Evolutionary conservation across 2,329 filamentous ascomycete genomes (phyloP).

Genomic region (Lachnellula willkommii): DNA sequence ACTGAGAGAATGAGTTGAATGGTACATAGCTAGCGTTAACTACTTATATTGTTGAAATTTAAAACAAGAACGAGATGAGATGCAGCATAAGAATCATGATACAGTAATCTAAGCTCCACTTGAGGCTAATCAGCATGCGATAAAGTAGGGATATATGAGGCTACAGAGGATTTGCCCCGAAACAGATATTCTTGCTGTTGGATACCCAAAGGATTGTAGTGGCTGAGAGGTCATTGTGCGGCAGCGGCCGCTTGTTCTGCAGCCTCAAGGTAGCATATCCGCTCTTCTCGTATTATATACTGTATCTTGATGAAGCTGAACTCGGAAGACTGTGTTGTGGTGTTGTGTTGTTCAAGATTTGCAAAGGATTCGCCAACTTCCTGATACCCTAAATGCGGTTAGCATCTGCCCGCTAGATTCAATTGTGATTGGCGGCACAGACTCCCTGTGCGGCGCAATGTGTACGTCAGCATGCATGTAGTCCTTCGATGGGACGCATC

Average conservation of each 20-base stretch:
- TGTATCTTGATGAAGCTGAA: too few species aligned
- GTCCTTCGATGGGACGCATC: not conserved
- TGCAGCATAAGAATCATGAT: too few species aligned
- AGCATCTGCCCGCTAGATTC: not conserved
- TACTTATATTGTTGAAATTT: too few species aligned
- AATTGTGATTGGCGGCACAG: not conserved
- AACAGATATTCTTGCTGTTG: not conserved
- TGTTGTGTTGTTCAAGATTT: not conserved
- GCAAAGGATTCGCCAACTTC: conserved; percentile 4
- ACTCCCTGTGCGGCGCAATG: not conserved
- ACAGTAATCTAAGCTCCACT: not conserved
- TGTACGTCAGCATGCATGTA: too few species aligned
- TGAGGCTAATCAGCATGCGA: not conserved
- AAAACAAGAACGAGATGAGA: too few species aligned
- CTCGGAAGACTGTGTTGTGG: not conserved
- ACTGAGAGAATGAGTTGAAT: not conserved
- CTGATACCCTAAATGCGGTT: conserved; percentile 7
- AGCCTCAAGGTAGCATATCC: too few species aligned
- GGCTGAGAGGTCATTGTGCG: not conserved
- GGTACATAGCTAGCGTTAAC: too few species aligned
- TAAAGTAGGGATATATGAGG: not conserved
- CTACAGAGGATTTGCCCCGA: not conserved
- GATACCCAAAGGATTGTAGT: not conserved
- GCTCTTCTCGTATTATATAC: too few species aligned
- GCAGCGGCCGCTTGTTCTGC: not conserved